phyloP scores from a whole-genome alignment of 768 basidiomycete species.

The Tricholoma saponaceum region DNA sequence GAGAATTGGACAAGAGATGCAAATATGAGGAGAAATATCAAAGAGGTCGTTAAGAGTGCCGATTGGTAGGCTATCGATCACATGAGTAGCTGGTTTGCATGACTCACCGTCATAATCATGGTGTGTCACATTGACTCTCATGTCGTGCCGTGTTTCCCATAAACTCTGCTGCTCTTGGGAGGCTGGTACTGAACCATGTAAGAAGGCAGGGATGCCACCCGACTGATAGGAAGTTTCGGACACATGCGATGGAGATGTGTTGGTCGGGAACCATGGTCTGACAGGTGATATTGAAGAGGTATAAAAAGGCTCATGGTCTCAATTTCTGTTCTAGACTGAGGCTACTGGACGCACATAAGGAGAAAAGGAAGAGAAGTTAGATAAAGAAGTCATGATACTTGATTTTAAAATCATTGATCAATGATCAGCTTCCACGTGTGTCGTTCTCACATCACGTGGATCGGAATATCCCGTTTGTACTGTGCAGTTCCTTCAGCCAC shows the following conservation, averaged over 20 bases:
- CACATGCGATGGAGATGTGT: conserved; percentile 14
- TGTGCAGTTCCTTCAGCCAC: conserved; percentile 42
- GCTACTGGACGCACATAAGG: conserved; percentile 45
- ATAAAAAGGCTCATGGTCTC: conserved; percentile 34
- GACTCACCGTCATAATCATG: conserved; percentile 73
- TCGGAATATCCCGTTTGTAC: conserved; percentile 41
- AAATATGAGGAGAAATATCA: conserved; percentile 53
- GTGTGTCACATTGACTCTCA: conserved; percentile 67
- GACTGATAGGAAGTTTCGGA: conserved; percentile 60
- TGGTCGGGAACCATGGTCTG: conserved; percentile 43
- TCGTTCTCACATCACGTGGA: conserved; percentile 6
- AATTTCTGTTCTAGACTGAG: background rate
- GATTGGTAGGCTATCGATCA: conserved; percentile 66
- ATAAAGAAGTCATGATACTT: conserved; percentile 12
- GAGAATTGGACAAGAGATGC: conserved; percentile 50
- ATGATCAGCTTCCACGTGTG: too few species aligned
- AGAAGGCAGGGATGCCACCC: conserved; percentile 51
- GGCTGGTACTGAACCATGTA: conserved; percentile 32
- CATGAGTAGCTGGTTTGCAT: background rate
- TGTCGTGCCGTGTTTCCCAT: conserved; percentile 69
- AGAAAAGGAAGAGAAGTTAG: conserved; percentile 52
- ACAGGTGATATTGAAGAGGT: conserved; percentile 21
- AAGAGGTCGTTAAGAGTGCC: conserved; percentile 62
- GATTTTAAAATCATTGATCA: too few species aligned
- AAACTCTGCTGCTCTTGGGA: conserved; percentile 42